Percentiles rank a stretch among this genome's conserved stretches.
These are phyloP conservation scores for Vaccinium myrtillus DNA, from an alignment of 148 eudicot genomes.

Conservation along the genomic window DNA sequence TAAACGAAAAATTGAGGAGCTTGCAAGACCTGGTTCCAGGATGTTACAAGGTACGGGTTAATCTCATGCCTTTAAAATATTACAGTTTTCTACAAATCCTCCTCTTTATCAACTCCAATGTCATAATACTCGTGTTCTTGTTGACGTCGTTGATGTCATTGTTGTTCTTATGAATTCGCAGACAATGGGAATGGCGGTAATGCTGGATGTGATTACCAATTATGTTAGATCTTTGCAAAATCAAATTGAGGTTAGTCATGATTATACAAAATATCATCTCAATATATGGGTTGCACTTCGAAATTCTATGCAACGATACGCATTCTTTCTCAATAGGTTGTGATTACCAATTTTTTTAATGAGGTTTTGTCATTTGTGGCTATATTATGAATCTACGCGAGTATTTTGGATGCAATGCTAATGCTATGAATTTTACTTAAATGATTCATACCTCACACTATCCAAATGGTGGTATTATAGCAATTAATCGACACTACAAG, in stretches of 20 bases:
- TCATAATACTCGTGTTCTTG: neutral
- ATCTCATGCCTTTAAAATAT: neutral
- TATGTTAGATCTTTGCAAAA: constrained; percentile 75
- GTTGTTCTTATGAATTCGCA: constrained; percentile 21
- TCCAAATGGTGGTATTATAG: neutral
- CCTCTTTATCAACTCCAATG: neutral
- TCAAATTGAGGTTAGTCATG: constrained; percentile 68
- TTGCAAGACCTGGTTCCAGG: constrained; percentile 84
- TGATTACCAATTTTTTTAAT: neutral
- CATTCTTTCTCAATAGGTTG: too few species aligned
- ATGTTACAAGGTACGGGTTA: constrained; percentile 66
- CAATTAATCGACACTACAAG: neutral
- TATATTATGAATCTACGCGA: neutral
- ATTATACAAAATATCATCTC: neutral
- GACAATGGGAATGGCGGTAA: constrained; percentile 95
- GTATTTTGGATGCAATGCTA: neutral
- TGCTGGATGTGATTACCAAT: constrained; percentile 84
- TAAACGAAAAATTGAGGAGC: constrained; percentile 69
- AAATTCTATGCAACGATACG: too few species aligned
- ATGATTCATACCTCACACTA: neutral
- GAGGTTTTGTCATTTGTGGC: neutral
- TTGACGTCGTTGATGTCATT: neutral
- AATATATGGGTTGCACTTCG: neutral
- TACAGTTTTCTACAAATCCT: too few species aligned
- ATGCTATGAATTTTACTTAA: too few species aligned